A percentile compares a stretch with the other conserved stretches of the same genome.
phyloP scores from a whole-genome alignment of 2,329 filamentous ascomycete genomes.

The Colletotrichum costaricense region DNA sequence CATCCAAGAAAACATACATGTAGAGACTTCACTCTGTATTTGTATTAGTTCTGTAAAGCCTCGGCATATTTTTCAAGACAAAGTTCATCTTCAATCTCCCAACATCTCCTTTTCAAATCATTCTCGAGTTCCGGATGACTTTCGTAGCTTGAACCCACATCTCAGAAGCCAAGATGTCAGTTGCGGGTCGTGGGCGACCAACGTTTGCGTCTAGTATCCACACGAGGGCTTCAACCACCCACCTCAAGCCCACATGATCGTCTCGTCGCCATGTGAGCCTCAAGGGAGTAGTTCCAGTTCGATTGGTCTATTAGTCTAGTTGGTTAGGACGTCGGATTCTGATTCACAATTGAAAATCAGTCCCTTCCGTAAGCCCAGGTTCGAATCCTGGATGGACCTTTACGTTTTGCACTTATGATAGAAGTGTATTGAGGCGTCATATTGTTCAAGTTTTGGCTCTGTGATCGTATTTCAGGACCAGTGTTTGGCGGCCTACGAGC shows the following conservation, averaged over 20 bases:
- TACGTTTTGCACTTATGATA: neutral
- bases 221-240: neutral
- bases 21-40: too few species aligned
- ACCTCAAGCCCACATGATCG: neutral
- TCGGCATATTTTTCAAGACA: too few species aligned
- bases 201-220: neutral
- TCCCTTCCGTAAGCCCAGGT: slow-evolving; percentile 28
- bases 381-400: slow-evolving; percentile 27
- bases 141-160: neutral
- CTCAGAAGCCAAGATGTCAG: neutral
- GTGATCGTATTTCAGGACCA: too few species aligned
- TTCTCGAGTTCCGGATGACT: too few species aligned
- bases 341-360: neutral
- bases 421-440: too few species aligned
- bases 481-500: too few species aligned
- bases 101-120: too few species aligned
- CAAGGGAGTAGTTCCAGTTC: rapidly evolving
- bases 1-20: neutral
- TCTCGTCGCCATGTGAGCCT: rapidly evolving
- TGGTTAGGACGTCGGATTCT: slow-evolving; percentile 33
- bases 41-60: too few species aligned
- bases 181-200: neutral
- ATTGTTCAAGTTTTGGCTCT: neutral
- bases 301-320: slow-evolving; percentile 27
- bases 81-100: too few species aligned